These are phyloP conservation scores for Chrysopogon serrulatus DNA, from an alignment of 176 grass and related monocot genomes.

Conservation along the genomic window DNA sequence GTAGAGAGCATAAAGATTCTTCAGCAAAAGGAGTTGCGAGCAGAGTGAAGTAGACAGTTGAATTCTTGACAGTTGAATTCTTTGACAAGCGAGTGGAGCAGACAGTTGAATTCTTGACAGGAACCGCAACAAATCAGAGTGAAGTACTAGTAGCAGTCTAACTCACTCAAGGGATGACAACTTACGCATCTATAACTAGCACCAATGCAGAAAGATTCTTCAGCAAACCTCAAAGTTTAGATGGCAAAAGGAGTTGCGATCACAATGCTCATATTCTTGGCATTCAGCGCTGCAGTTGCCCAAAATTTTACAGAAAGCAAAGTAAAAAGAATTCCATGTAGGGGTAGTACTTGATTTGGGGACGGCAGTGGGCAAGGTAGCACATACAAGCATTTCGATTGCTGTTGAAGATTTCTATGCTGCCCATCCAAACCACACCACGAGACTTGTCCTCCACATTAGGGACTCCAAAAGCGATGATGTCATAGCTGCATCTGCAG, in stretches of 20 bases:
- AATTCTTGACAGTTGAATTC: no score
- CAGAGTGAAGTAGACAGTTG: no score
- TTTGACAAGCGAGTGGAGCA: no score
- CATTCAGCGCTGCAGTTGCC: neutral
- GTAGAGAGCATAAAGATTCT: no score
- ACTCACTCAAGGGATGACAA: neutral
- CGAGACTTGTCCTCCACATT: slow-evolving; percentile 24
- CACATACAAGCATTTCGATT: slow-evolving; percentile 38
- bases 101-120: neutral
- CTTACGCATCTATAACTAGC: neutral
- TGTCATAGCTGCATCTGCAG: slow-evolving; percentile 43
- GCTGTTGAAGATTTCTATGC: slow-evolving; percentile 67
- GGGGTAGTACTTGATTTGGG: slow-evolving; percentile 51
- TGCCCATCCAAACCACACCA: slow-evolving; percentile 17
- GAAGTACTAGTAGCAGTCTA: neutral
- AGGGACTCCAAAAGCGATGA: slow-evolving; percentile 35
- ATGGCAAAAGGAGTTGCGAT: neutral
- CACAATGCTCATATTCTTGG: slow-evolving; percentile 16
- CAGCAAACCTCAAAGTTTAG: neutral
- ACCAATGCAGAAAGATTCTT: neutral
- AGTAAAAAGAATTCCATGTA: slow-evolving; percentile 20
- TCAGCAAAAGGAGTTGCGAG: no score
- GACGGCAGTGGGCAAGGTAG: slow-evolving; percentile 32
- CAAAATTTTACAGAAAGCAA: neutral
- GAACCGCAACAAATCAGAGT: neutral